These are phyloP conservation scores for Oenanthe sinensis DNA, from an alignment of 129 eudicot species.

Conservation along the genomic window DNA sequence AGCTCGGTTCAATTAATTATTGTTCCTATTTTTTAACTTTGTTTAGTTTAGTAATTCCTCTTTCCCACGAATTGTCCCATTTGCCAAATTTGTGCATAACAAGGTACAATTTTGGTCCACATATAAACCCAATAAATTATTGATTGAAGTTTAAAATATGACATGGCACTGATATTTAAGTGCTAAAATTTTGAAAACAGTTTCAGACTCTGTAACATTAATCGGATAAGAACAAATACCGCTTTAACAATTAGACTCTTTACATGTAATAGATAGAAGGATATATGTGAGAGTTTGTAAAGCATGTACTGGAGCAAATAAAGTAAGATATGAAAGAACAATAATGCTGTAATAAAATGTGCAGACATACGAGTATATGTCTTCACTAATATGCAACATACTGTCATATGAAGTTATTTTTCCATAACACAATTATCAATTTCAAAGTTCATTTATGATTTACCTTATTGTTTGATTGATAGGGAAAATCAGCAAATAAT, in stretches of 20 bases:
- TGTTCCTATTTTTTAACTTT: background rate
- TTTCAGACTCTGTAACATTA: background rate
- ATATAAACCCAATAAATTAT: background rate
- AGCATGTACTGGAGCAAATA: too few relatives aligned
- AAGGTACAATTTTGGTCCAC: background rate
- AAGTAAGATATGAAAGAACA: too few relatives aligned
- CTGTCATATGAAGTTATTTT: too few relatives aligned
- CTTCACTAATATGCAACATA: too few relatives aligned
- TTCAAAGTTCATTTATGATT: too few relatives aligned
- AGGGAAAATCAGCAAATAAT: too few relatives aligned
- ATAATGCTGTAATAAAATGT: too few relatives aligned
- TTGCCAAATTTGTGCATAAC: background rate
- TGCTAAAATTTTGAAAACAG: too few relatives aligned
- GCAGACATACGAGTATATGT: too few relatives aligned
- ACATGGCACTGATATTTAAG: background rate
- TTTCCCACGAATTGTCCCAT: background rate
- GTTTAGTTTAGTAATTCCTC: background rate
- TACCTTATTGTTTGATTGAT: too few relatives aligned
- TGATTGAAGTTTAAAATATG: background rate
- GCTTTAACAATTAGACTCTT: too few relatives aligned
- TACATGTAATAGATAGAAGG: background rate
- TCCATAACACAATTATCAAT: too few relatives aligned
- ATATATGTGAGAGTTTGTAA: background rate
- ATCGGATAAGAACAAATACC: background rate
- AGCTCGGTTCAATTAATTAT: background rate